Conservation (phyloP, 345 rosid species). For the Heritiera fomes region DNA sequence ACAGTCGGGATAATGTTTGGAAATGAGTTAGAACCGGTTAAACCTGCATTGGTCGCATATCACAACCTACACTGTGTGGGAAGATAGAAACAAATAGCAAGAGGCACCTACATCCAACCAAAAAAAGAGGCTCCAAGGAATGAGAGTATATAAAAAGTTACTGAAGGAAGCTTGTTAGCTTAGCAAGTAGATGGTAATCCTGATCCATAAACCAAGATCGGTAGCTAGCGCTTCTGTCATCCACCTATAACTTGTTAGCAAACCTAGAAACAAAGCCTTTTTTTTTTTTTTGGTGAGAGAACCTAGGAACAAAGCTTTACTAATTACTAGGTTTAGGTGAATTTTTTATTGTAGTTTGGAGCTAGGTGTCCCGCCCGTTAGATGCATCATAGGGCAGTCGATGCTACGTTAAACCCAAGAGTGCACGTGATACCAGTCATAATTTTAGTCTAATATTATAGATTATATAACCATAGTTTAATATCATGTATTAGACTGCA, state of each 20-base stretch:
- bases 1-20: too few species aligned
- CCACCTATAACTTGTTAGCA: background rate
- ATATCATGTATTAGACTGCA: background rate
- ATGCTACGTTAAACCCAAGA: background rate
- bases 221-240: background rate
- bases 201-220: background rate
- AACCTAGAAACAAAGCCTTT: background rate
- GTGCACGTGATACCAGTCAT: background rate
- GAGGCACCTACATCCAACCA: too few species aligned
- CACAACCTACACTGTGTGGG: too few species aligned
- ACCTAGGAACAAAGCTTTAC: background rate
- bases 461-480: too few species aligned
- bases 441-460: too few species aligned
- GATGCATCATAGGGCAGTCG: background rate
- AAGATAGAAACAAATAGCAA: too few species aligned
- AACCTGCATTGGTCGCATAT: too few species aligned
- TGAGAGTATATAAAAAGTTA: background rate
- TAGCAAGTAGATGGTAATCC: background rate
- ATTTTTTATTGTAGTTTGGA: background rate
- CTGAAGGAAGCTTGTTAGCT: background rate
- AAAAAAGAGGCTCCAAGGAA: too few species aligned
- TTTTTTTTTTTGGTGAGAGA: background rate
- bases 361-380: background rate
- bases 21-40: too few species aligned
- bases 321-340: background rate